Conservation (phyloP, 352 stramenopile species). For the Pythium graminicola region DNA sequence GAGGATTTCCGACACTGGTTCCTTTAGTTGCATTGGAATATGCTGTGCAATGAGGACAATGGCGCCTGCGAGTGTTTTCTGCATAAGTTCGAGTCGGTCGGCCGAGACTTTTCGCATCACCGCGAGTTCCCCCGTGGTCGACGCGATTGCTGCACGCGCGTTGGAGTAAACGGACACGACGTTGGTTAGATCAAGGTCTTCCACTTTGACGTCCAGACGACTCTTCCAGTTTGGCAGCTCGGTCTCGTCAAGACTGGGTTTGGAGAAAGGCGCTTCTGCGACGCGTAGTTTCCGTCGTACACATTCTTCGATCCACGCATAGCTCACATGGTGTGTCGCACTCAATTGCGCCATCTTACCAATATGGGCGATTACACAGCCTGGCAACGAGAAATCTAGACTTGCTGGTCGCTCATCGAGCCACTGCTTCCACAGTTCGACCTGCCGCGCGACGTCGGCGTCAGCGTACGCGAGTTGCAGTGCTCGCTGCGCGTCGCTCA, state of each 20-base stretch:
- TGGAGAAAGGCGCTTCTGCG: conserved; percentile 37
- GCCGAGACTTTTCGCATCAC: conserved; percentile 17
- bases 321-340: conserved; percentile 59
- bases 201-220: conserved; percentile 13
- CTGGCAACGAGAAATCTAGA: conserved; percentile 45
- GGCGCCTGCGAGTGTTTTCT: conserved; percentile 38
- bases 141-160: neutral
- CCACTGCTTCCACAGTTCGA: conserved; percentile 43
- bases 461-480: conserved; percentile 46
- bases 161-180: conserved; percentile 15
- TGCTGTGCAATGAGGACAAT: conserved; percentile 76
- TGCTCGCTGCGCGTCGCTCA: conserved; percentile 29
- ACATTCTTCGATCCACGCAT: conserved; percentile 81
- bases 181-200: conserved; percentile 10
- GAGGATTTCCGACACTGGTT: conserved; percentile 57
- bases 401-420: conserved; percentile 26
- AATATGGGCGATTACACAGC: conserved; percentile 51
- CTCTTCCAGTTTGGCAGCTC: conserved; percentile 19
- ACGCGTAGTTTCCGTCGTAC: conserved; percentile 45
- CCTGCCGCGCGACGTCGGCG: conserved; percentile 29
- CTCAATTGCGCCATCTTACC: conserved; percentile 41
- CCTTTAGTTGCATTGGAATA: conserved; percentile 54
- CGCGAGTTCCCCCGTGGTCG: conserved; percentile 17
- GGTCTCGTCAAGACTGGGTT: neutral
- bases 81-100: conserved; percentile 49